These are phyloP conservation scores for Amphibolis antarctica DNA, from an alignment of 106 monocot species.

Conservation along the genomic window DNA sequence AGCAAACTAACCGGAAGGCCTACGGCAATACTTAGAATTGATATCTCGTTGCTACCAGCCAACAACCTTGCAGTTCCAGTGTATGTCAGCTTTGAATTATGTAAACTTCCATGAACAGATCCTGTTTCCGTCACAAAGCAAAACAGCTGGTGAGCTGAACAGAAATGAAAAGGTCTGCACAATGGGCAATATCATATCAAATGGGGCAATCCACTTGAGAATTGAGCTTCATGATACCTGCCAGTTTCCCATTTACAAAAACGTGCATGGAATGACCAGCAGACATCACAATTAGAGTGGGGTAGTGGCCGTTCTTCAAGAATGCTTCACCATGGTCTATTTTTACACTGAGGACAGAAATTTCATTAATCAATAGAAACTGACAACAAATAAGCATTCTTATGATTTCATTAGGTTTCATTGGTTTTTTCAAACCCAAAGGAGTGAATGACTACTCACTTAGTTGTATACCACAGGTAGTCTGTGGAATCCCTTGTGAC, in stretches of 20 bases:
- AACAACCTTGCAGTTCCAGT: constrained; percentile 22
- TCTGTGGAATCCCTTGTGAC: constrained; percentile 30
- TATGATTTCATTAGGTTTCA: no score
- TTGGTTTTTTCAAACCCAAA: not conserved
- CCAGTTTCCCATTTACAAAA: constrained; percentile 27
- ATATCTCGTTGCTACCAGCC: constrained; percentile 43
- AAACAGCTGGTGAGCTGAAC: not conserved
- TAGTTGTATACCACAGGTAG: constrained; percentile 42
- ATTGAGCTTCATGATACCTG: constrained; percentile 17
- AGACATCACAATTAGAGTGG: constrained; percentile 25
- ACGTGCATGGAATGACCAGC: constrained; percentile 37
- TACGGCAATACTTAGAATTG: constrained; percentile 35
- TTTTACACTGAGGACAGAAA: constrained; percentile 21
- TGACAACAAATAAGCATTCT: no score
- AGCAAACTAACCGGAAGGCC: constrained; percentile 30
- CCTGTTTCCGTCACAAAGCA: constrained; percentile 8
- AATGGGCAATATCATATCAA: not conserved
- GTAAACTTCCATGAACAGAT: constrained; percentile 20
- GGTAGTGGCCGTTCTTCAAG: constrained; percentile 25
- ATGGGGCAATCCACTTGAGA: not conserved
- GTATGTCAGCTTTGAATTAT: constrained; percentile 27
- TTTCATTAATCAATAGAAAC: not conserved
- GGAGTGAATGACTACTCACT: constrained; percentile 28
- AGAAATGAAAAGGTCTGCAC: not conserved
- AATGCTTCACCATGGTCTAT: constrained; percentile 29